These are phyloP conservation scores for Candida corydali DNA, from an alignment of 805 yeast species.

Conservation along the genomic window DNA sequence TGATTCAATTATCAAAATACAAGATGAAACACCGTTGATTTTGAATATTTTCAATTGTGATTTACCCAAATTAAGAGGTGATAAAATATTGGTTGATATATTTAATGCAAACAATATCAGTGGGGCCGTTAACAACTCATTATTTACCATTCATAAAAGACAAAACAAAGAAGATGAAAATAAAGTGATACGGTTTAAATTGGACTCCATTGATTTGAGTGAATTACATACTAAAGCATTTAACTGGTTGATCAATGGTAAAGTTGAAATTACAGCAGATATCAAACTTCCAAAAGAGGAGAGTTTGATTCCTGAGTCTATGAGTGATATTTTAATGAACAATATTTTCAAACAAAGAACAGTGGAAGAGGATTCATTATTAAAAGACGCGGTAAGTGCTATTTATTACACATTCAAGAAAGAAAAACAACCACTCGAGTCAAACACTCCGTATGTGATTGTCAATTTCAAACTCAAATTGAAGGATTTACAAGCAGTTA, in stretches of 20 bases:
- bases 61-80: conserved; percentile 54
- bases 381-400: conserved; percentile 39
- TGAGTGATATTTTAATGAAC: conserved; percentile 21
- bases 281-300: conserved; percentile 57
- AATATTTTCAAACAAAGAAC: conserved; percentile 17
- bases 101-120: conserved; percentile 67
- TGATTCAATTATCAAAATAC: conserved; percentile 46
- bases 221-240: conserved; percentile 30
- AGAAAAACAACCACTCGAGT: conserved; percentile 10
- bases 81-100: conserved; percentile 59
- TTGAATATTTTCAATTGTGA: conserved; percentile 64
- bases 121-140: conserved; percentile 70
- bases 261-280: conserved; percentile 67
- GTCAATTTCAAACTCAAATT: conserved; percentile 65
- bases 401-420: conserved; percentile 36
- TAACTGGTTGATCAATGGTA: conserved; percentile 71
- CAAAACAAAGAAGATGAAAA: conserved; percentile 38
- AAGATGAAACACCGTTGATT: conserved; percentile 35
- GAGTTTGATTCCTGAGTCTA: conserved; percentile 16
- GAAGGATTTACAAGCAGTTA: conserved; percentile 54
- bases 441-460: conserved; percentile 45
- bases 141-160: conserved; percentile 73
- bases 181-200: conserved; percentile 31
- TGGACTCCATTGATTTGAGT: conserved; percentile 40
- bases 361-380: conserved; percentile 19